Evolutionary conservation across 2,329 filamentous ascomycete genomes (phyloP), one percentile per base, ranked within the genome.

Genomic region (Calonectria montana): DNA sequence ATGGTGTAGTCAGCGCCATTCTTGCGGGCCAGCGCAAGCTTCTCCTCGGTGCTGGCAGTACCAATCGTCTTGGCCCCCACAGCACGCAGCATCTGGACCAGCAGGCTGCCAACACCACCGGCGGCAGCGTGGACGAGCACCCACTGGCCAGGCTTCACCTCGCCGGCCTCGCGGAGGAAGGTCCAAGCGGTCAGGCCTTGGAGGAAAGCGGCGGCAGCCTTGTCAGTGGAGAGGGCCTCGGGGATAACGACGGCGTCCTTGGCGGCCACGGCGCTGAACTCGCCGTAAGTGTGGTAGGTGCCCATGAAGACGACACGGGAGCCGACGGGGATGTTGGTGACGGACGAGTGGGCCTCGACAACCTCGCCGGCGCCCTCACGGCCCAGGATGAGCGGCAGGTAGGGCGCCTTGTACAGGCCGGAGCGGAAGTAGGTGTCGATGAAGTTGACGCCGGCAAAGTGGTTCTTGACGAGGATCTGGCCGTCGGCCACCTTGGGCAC

Each of bases 361-460:
- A 98, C 85, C 47, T 88, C 91, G 72, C 96, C 95, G 70, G 91
- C 89, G 71, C 89, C 94, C 86, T 98, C 96, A 78, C 93, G 92
- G 73, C 96, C 95, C 23, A 96, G 92, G 63, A 92, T 91, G 78
- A 94, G 89, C 5, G 95, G 96, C 77, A 94, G 91, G 2, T 71
- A 53, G 0, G 93, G 88, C 1, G 91, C 86, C 13, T 88, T 86
- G 87, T 98, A 98, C 63, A 97, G 90, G 13, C 96, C 96, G 15
- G 89, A 91, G 81, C 96, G 94, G 89, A 96, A 97, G 85, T 98
- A 97, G 45, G 87, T 97, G 84, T 98, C 96, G 79, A 98, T 97
- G 85, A 90, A 98, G 85, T 98, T 98, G 73, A 98, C 87, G 71
- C 95, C 96, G 61, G 93, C 88, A 81, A 90, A 94, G 74, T 92